Evolutionary conservation across 345 rosid species (phyloP), one percentile per base, ranked within the genome.

Genomic region (Boechera divaricarpa): DNA sequence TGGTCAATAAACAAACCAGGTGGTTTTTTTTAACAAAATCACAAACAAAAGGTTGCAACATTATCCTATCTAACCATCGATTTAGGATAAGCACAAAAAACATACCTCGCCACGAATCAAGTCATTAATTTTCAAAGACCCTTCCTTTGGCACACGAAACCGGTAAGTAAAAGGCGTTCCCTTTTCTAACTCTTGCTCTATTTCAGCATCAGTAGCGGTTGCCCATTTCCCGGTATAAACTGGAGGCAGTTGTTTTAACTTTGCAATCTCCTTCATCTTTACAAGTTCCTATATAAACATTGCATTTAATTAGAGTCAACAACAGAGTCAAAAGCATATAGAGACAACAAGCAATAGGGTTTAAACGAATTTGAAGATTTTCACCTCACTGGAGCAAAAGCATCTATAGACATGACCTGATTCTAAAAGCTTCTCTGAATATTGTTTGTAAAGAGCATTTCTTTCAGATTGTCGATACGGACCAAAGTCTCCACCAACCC

Each of bases 391-490:
- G 21, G 97, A 86, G 80, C 97, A 94, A 78, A 94, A 94, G 73
- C 98, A 94, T 21, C 87, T 88, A 85, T 94, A 94, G 26, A 86
- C 98, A 49, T 89, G 95, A 64, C 92, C 98, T 18, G 98, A 89
- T 62, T 90, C 90, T 66, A 94, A 72, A 71, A 94, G 94, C 73
- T 82, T 94, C 63, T 85, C 87, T 15, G 96, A 96, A 69, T 87
- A 81, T 45, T 92, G 87, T 81, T 86, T 87, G 64, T 92, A 94
- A 39, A 90, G 70, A 58, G 91, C 83, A 86, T 90, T 94, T 65
- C 98, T 90, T 63, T 94, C 97, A 0, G 98, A 94, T 77, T 94
- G 98, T 68, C 98, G 78, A 78, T 92, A 92, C 0, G 97, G 96
- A 65, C 97, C 98, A 61, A 72, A 88, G 62, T 89, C 94, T 70